phyloP scores from a whole-genome alignment of 257 asterid species.

The Solanum habrochaites region DNA sequence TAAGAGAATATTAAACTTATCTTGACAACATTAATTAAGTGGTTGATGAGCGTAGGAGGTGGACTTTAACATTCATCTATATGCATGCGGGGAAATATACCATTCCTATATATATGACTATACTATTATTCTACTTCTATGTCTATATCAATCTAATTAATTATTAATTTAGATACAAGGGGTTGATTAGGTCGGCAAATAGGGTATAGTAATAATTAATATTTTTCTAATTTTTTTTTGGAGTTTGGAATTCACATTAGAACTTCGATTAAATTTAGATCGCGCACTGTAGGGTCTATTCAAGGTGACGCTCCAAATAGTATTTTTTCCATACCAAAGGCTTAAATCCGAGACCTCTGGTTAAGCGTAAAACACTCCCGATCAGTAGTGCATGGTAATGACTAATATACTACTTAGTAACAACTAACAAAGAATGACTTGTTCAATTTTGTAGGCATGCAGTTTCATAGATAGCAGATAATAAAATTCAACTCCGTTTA shows the following conservation, averaged over 20 bases:
- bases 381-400: neutral
- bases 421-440: neutral
- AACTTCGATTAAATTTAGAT: too few species aligned
- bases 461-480: neutral
- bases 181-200: neutral
- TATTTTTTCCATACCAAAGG: too few species aligned
- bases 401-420: neutral
- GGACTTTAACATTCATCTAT: neutral
- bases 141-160: neutral
- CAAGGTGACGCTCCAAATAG: fast-evolving
- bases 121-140: neutral
- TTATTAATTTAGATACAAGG: neutral
- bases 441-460: neutral
- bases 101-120: neutral
- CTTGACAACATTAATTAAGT: neutral
- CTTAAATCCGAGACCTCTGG: too few species aligned
- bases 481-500: neutral
- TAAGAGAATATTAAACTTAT: neutral
- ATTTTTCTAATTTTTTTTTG: too few species aligned
- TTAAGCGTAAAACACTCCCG: too few species aligned
- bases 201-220: neutral
- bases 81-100: neutral
- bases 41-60: neutral
- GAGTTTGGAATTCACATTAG: too few species aligned
- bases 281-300: too few species aligned